Percentiles rank a stretch among this genome's conserved stretches.
Evolutionary conservation across 768 basidiomycete species (phyloP).

Genomic region (Amanita exitialis): DNA sequence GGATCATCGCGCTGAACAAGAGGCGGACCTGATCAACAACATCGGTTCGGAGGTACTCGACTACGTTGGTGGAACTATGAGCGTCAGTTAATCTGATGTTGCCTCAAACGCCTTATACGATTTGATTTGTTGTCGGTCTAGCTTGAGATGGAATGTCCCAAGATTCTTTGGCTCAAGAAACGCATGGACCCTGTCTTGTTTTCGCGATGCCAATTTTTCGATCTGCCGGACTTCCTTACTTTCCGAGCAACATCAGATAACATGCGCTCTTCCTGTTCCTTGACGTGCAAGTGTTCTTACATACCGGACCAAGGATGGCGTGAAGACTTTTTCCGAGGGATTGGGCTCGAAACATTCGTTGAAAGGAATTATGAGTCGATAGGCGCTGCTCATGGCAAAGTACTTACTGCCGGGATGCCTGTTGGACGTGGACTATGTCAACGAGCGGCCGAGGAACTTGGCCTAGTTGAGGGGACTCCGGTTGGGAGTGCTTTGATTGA

Average conservation of each 20-base stretch:
- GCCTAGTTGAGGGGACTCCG: slow-evolving; percentile 75
- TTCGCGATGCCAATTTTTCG: slow-evolving; percentile 71
- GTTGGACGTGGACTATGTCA: slow-evolving; percentile 77
- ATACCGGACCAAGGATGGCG: slow-evolving; percentile 87
- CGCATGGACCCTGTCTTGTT: slow-evolving; percentile 72
- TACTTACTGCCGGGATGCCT: slow-evolving; percentile 78
- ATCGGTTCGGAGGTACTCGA: slow-evolving; percentile 80
- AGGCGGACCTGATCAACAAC: slow-evolving; percentile 83
- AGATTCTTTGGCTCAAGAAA: slow-evolving; percentile 93
- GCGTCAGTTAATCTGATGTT: slow-evolving; percentile 36
- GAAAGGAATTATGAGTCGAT: slow-evolving; percentile 65
- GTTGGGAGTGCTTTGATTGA: slow-evolving; percentile 96
- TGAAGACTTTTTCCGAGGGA: slow-evolving; percentile 73
- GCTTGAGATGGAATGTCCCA: slow-evolving; percentile 98
- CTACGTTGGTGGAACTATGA: slow-evolving; percentile 95
- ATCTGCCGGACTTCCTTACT: slow-evolving; percentile 93
- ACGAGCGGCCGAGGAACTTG: slow-evolving; percentile 75
- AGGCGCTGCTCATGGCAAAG: slow-evolving; percentile 51
- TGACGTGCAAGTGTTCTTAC: slow-evolving; percentile 94
- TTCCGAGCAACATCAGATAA: slow-evolving; percentile 76
- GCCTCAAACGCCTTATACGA: neutral
- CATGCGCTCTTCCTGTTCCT: slow-evolving; percentile 81
- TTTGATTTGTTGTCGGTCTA: slow-evolving; percentile 18
- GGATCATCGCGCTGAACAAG: slow-evolving; percentile 88
- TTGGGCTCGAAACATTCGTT: slow-evolving; percentile 68